phyloP scores from a whole-genome alignment of 129 eudicot genomes.

The Mikania micrantha region DNA sequence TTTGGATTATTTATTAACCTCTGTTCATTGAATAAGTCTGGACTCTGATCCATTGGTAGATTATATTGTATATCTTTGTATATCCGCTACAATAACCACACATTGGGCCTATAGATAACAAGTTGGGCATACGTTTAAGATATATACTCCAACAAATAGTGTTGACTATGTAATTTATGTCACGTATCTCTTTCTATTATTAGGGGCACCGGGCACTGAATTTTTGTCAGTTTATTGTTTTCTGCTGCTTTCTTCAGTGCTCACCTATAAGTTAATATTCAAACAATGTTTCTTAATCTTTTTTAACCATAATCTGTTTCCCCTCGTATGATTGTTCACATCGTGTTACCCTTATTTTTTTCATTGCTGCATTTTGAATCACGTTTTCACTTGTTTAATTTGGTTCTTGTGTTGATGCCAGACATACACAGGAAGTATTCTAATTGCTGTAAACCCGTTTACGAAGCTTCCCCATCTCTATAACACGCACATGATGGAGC shows the following conservation, averaged over 20 bases:
- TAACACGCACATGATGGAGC: conserved; percentile 97
- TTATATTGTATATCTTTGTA: not conserved
- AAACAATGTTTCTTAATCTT: not conserved
- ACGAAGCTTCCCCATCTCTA: conserved; percentile 98
- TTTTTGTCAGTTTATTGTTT: not conserved
- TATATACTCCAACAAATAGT: not conserved
- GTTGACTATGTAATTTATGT: not conserved
- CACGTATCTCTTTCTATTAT: not conserved
- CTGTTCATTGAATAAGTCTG: not conserved
- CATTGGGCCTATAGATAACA: not conserved
- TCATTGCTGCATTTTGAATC: not conserved
- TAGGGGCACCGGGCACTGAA: too few relatives aligned
- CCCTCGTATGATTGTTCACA: not conserved
- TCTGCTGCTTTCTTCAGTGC: not conserved
- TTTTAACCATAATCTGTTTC: not conserved
- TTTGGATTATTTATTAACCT: not conserved
- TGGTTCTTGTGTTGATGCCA: conserved; percentile 27
- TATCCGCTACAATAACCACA: not conserved
- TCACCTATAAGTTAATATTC: not conserved
- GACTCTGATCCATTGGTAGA: not conserved
- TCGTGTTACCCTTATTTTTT: not conserved
- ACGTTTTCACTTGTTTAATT: conserved; percentile 7
- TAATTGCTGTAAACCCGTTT: conserved; percentile 97
- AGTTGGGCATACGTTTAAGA: not conserved
- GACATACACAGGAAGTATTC: conserved; percentile 99